Evolutionary conservation across 1,284 basidiomycete genomes (phyloP).

Genomic region (Xerocomus cyaneibrunnescens): DNA sequence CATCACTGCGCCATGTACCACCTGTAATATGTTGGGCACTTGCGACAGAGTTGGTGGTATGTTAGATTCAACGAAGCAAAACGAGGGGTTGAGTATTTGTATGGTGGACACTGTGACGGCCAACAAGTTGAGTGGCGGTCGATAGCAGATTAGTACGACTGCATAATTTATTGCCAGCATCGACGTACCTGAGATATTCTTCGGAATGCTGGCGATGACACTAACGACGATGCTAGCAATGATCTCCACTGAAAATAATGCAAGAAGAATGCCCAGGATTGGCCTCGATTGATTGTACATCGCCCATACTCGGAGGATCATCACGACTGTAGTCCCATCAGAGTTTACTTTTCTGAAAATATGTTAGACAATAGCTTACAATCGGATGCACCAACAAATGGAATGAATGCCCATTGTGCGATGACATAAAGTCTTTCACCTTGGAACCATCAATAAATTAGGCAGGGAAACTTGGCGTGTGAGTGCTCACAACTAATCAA

Average conservation of each 20-base stretch:
- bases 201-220: not conserved
- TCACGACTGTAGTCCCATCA: not conserved
- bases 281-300: slow-evolving; percentile 3
- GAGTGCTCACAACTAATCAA: not conserved
- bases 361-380: not conserved
- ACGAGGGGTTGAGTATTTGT: not conserved
- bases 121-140: too few relatives aligned
- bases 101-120: too few relatives aligned
- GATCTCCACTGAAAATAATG: not conserved
- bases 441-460: not conserved
- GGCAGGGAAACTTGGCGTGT: not conserved
- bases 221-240: not conserved
- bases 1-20: not conserved
- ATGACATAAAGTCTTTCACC: not conserved
- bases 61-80: not conserved
- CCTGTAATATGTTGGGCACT: not conserved
- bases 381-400: not conserved
- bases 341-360: not conserved
- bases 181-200: not conserved
- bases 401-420: not conserved
- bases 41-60: not conserved
- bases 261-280: not conserved
- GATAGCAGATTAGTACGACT: not conserved
- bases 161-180: not conserved
- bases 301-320: slow-evolving; percentile 6